phyloP scores from a whole-genome alignment of 805 yeast genomes.

The Zygosaccharomyces kombuchaensis region DNA sequence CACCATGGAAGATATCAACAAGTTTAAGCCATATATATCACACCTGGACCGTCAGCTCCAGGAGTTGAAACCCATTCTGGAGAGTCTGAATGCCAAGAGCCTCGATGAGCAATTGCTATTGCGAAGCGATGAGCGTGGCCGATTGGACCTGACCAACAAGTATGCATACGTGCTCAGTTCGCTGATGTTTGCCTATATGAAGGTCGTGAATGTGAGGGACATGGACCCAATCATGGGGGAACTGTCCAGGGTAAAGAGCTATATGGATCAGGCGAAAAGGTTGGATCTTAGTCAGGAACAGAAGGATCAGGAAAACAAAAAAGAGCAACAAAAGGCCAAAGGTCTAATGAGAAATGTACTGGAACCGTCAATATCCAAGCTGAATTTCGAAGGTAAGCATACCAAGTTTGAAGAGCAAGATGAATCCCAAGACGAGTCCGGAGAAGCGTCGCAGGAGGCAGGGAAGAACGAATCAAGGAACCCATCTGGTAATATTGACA shows the following conservation, averaged over 20 bases:
- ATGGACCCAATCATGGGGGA: constrained; percentile 56
- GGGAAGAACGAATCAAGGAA: constrained; percentile 3
- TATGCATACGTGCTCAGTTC: constrained; percentile 31
- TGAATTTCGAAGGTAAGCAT: constrained; percentile 51
- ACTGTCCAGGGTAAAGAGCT: constrained; percentile 59
- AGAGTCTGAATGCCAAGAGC: constrained; percentile 21
- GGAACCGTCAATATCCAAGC: constrained; percentile 52
- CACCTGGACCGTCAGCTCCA: constrained; percentile 25
- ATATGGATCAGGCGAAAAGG: constrained; percentile 51
- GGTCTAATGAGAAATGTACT: constrained; percentile 45
- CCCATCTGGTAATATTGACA: neutral
- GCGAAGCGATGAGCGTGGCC: constrained; percentile 20
- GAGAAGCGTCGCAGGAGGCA: neutral
- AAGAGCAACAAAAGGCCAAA: constrained; percentile 39
- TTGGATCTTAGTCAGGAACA: constrained; percentile 21
- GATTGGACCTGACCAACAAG: constrained; percentile 25
- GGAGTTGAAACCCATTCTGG: constrained; percentile 18
- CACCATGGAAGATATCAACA: constrained; percentile 26
- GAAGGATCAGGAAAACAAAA: constrained; percentile 33
- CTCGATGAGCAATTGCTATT: constrained; percentile 30
- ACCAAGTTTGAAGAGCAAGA: constrained; percentile 41
- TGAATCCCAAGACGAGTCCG: constrained; percentile 10
- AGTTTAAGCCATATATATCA: constrained; percentile 27
- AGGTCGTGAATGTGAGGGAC: constrained; percentile 25
- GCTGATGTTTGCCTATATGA: constrained; percentile 29